Evolutionary conservation across 345 rosid genomes (phyloP), one percentile per base, ranked within the genome.

Genomic region (Euphorbia peplus): DNA sequence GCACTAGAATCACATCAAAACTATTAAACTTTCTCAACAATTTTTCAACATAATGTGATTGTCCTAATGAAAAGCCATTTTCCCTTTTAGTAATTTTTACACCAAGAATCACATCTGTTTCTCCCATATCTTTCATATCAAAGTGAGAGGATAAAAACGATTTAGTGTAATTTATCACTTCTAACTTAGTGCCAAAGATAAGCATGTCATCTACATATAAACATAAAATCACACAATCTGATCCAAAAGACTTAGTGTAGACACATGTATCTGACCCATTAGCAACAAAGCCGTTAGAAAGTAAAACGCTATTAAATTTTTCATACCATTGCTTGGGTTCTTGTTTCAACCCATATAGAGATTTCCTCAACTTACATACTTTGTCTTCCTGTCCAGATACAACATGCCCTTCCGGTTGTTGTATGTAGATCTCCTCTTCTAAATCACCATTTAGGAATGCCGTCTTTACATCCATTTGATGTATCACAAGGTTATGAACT

Each of bases 11-110:
- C 16, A 44, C 10, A 44, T 44, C 10, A 44, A 44, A 44, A 0
- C 8, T 9, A 8, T 44, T 44, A 8, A 44, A 44, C 0, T 44
- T 44, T 44, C 28, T 47, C 7, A 66, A 29, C 8, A 66, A 26
- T 30, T 66, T 66, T 11, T 66, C 24, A 13, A 66, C 19, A 51
- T 50, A 66, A 15, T 51, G 60, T 7, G 21, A 52, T 12, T 50
- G 46, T 19, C 2, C 8, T 4, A 66, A 48, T 0, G 44, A 1
- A 21, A 66, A 1, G 3, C 58, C 29, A 5, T 0, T 54, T 21
- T 21, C 1, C 8, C 4, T 54, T 11, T 6, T 54, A 1, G 0
- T 11, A 3, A 55, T 25, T 24, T 55, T 55, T 2, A 54, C 24
- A 2, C 28, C 13, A 7, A 54, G 29, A 0, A 22, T 22, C 12